Evolutionary conservation across 495 filamentous ascomycete species (phyloP).

Genomic region (Zalerion maritima): DNA sequence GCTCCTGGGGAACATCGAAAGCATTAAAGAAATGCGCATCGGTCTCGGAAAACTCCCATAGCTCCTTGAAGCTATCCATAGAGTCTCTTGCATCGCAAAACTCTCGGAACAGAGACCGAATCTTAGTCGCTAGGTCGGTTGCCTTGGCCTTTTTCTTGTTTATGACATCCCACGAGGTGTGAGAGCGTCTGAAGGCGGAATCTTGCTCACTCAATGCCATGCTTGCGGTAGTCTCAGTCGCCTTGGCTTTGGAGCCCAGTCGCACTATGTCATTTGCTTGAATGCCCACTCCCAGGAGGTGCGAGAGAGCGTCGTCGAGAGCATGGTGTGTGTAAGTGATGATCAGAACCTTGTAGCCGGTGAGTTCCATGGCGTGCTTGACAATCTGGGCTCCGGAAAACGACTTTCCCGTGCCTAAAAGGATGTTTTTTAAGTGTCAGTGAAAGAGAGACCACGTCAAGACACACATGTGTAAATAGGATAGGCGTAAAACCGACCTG

Average conservation of each 20-base stretch:
- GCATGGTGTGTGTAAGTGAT: constrained; percentile 58
- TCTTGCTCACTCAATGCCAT: constrained; percentile 36
- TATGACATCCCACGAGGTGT: constrained; percentile 24
- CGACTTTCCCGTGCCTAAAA: constrained; percentile 62
- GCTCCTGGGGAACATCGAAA: constrained; percentile 28
- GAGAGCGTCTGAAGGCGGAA: constrained; percentile 11
- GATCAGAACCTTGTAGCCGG: constrained; percentile 42
- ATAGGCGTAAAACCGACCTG: constrained; percentile 33
- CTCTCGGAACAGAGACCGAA: constrained; percentile 6
- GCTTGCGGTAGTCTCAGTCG: constrained; percentile 28
- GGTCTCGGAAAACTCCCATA: constrained; percentile 44
- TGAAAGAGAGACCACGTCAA: constrained; percentile 2
- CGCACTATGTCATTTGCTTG: constrained; percentile 39
- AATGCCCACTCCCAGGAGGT: constrained; percentile 51
- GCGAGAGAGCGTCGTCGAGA: constrained; percentile 59
- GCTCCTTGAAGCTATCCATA: constrained; percentile 36
- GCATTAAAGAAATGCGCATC: constrained; percentile 42
- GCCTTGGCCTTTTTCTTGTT: constrained; percentile 19
- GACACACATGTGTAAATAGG: not conserved
- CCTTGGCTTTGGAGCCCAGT: constrained; percentile 44
- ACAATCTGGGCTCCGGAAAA: constrained; percentile 58
- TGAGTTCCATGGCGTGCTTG: constrained; percentile 40
- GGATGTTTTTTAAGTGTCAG: constrained; percentile 6
- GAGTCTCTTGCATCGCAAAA: not conserved
- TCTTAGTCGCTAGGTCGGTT: constrained; percentile 3